Conservation (phyloP, 371 early-diverging fungal genomes). For the Cokeromyces recurvatus region DNA sequence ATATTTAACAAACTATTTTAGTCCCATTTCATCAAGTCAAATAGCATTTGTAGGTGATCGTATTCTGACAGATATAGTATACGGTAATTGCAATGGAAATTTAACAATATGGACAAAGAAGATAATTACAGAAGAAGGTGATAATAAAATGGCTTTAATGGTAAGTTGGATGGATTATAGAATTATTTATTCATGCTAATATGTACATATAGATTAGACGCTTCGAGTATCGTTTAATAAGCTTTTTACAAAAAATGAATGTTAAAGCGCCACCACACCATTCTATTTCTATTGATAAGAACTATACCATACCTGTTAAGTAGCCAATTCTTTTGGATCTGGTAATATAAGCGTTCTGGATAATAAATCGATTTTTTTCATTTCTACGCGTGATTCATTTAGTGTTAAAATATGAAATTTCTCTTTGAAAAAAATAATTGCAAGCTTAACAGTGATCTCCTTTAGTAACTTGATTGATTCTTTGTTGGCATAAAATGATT, state of each 20-base stretch:
- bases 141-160: conserved; percentile 70
- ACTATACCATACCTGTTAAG: conserved; percentile 1
- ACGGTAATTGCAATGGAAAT: conserved; percentile 78
- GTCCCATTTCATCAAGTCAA: conserved; percentile 25
- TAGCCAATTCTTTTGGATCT: not conserved
- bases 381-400: conserved; percentile 2
- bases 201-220: conserved; percentile 39
- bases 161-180: conserved; percentile 24
- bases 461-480: conserved; percentile 16
- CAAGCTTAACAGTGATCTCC: conserved; percentile 19
- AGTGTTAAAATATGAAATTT: not conserved
- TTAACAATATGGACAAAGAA: conserved; percentile 66
- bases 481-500: conserved; percentile 23
- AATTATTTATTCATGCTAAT: not conserved
- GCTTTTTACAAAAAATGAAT: conserved; percentile 19
- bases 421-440: conserved; percentile 10
- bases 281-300: not conserved
- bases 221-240: conserved; percentile 43
- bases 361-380: conserved; percentile 8
- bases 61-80: conserved; percentile 81
- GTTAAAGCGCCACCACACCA: conserved; percentile 31
- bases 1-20: conserved; percentile 36
- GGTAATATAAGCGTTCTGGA: conserved; percentile 10
- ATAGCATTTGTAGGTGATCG: conserved; percentile 89
- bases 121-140: conserved; percentile 72